phyloP scores from a whole-genome alignment of 768 basidiomycete species.

The Mycena metata region DNA sequence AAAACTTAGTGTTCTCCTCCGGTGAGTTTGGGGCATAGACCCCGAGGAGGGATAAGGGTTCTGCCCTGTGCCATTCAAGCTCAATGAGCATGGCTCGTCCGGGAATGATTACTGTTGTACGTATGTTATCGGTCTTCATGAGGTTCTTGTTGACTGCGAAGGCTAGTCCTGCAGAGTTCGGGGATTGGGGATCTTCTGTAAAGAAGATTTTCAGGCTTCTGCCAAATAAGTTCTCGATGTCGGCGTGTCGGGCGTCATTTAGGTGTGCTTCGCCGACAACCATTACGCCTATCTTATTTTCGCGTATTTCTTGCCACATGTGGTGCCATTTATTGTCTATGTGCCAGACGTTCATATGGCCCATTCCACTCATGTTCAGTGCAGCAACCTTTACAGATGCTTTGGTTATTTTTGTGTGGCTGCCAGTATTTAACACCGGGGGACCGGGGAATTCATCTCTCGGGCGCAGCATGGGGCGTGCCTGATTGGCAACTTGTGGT shows the following conservation, averaged over 20 bases:
- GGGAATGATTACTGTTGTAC: neutral
- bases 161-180: constrained; percentile 12
- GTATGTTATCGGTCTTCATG: constrained; percentile 2
- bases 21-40: neutral
- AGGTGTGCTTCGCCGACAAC: constrained; percentile 33
- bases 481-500: too few relatives aligned
- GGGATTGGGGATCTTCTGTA: neutral
- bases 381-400: constrained; percentile 5
- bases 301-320: constrained; percentile 11
- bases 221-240: constrained; percentile 8
- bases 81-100: neutral
- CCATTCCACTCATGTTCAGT: constrained; percentile 24
- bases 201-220: neutral
- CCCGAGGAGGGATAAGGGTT: neutral
- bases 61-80: neutral
- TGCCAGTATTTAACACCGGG: too few relatives aligned
- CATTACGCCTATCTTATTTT: constrained; percentile 12
- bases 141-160: constrained; percentile 17
- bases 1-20: neutral
- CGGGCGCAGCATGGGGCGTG: too few relatives aligned
- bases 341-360: constrained; percentile 15
- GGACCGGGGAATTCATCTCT: too few relatives aligned
- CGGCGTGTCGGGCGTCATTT: neutral
- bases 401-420: neutral
- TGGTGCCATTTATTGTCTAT: constrained; percentile 32